These are phyloP conservation scores for Eucalyptus sideroxylon DNA, from an alignment of 345 rosid species.

Conservation along the genomic window DNA sequence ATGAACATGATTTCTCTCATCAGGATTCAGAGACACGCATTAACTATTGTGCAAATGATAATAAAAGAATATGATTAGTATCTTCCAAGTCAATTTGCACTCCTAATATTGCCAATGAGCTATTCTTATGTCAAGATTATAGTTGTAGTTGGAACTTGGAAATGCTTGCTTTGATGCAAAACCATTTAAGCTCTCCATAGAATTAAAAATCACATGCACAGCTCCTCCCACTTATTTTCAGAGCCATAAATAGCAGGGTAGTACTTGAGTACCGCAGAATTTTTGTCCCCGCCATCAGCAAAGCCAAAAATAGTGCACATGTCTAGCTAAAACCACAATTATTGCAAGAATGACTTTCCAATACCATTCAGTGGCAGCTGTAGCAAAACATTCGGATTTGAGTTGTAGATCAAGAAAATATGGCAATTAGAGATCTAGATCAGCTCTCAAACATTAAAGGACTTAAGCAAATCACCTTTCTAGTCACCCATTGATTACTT, in stretches of 20 bases:
- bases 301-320: background rate
- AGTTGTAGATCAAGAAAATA: background rate
- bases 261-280: fast-evolving
- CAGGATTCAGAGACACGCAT: too few relatives aligned
- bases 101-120: background rate
- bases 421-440: background rate
- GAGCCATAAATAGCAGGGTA: background rate
- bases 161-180: background rate
- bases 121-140: background rate
- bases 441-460: background rate
- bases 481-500: background rate
- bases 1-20: background rate
- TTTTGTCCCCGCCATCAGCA: background rate
- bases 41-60: background rate
- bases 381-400: background rate
- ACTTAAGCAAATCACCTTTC: background rate
- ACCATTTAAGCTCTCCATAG: background rate
- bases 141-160: background rate
- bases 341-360: background rate
- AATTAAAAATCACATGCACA: background rate
- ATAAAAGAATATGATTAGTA: background rate
- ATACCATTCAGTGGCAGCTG: background rate
- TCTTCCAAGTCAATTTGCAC: background rate
- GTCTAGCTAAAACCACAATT: background rate
- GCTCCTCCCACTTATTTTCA: background rate